Conservation (phyloP, 306 rosid genomes). For the Hippophae rhamnoides region DNA sequence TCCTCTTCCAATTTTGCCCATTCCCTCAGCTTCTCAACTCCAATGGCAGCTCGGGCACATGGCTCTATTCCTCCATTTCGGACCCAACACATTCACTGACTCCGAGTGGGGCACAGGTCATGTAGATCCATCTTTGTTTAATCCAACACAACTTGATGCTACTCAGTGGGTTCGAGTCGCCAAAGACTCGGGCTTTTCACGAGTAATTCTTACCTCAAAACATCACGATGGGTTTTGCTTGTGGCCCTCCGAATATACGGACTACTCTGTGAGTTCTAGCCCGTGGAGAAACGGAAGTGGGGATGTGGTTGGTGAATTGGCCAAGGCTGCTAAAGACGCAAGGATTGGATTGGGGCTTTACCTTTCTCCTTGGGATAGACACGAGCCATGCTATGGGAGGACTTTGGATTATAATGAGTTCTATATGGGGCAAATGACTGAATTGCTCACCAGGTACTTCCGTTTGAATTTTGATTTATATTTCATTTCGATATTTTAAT, state of each 20-base stretch:
- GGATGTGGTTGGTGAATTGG: conserved; percentile 64
- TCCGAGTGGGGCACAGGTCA: conserved; percentile 79
- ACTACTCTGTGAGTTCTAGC: conserved; percentile 60
- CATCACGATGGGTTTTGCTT: conserved; percentile 94
- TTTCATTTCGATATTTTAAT: background rate
- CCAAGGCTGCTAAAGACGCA: conserved; percentile 52
- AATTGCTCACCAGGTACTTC: conserved; percentile 68
- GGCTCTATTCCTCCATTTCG: conserved; percentile 89
- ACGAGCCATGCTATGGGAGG: conserved; percentile 46
- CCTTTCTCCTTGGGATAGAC: conserved; percentile 98
- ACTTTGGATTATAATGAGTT: conserved; percentile 60
- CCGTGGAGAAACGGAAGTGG: conserved; percentile 60
- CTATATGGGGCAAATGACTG: conserved; percentile 80
- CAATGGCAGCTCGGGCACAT: conserved; percentile 66
- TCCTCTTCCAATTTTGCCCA: conserved; percentile 78
- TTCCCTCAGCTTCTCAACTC: conserved; percentile 68
- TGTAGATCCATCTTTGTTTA: conserved; percentile 46
- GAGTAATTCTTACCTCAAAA: conserved; percentile 59
- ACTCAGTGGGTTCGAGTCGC: conserved; percentile 76
- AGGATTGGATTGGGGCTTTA: conserved; percentile 67
- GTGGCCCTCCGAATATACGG: conserved; percentile 77
- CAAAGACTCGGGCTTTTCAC: conserved; percentile 55
- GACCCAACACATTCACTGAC: conserved; percentile 73
- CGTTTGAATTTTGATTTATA: background rate
- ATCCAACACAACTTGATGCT: conserved; percentile 55